Base-by-base conservation (phyloP, 495 filamentous ascomycete genomes). In the Glonium stellatum region DNA sequence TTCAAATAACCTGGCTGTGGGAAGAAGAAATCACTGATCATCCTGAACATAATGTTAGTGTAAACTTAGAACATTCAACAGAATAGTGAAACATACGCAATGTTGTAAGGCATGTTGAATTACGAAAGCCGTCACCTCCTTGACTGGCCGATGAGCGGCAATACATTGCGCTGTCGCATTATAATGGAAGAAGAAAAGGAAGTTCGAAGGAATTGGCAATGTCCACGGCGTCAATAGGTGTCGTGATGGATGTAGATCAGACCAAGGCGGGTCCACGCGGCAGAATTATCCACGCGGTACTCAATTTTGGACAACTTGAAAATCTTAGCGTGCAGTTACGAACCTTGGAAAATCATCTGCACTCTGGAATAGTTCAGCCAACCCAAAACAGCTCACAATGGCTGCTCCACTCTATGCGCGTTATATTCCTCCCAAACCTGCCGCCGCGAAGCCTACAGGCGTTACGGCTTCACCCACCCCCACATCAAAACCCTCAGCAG, bases 11-110 rank as follows among this genome's bases (percentile, higher is more conserved):
- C 92, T 44, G 92, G 91, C 67, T 97, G 95, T 22, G 93, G 93
- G 68, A 92, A 98, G 82, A 98, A 98, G 82, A 92, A 97, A 78
- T 98, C 93, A 80, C 92, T 91, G 79, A 95, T 87, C 93, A 98
- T 97, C 49, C 84, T 87, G 27, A 31, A 67, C n/a, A 27, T 19
- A 13, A 22, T 8, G 23, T 65, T 37, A 60, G 57, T 51, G 9
- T 36, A 22, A 36, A 15, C 44, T 27, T 35, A 22, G 39, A 21
- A 12, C 19, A 48, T 13, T 51, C 22, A 21, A 36, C 19, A 9
- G 9, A n/a, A 35, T 34, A n/a, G 18, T 46, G 35, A 56, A 31
- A 77, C 83, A 71, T 72, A 86, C 84, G 86, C 86, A 73, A 89
- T 89, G 65, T 88, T 89, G 76, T 86, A 86, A 22, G 82, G 78